Percentiles rank a stretch among this genome's conserved stretches.
Conservation (phyloP, 2,329 filamentous ascomycete genomes). For the Arthrobotrys megalospora region DNA sequence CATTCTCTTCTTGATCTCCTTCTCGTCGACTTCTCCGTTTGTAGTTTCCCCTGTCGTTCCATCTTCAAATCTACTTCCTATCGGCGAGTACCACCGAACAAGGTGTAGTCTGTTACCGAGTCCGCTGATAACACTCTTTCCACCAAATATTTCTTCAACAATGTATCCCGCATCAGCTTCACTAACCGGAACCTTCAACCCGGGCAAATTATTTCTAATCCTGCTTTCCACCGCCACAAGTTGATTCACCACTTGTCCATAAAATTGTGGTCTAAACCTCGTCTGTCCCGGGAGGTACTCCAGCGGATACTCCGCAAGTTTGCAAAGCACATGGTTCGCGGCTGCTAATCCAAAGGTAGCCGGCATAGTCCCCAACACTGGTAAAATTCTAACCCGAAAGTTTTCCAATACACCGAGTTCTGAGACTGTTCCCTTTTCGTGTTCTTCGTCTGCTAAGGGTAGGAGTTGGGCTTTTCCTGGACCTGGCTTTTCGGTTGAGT, state of each 20-base stretch:
- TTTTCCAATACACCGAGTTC: slow-evolving; percentile 82
- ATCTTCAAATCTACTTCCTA: slow-evolving; percentile 70
- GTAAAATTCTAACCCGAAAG: slow-evolving; percentile 93
- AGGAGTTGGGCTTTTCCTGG: slow-evolving; percentile 92
- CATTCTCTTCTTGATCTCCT: slow-evolving; percentile 81
- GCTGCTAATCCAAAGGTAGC: slow-evolving; percentile 93
- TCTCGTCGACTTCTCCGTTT: slow-evolving; percentile 71
- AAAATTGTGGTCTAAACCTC: slow-evolving; percentile 82
- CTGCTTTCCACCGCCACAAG: slow-evolving; percentile 79
- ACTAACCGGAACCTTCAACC: slow-evolving; percentile 84
- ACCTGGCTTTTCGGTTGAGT: slow-evolving; percentile 89
- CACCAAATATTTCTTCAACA: slow-evolving; percentile 88
- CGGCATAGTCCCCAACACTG: slow-evolving; percentile 96
- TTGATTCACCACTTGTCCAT: slow-evolving; percentile 83
- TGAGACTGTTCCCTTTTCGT: slow-evolving; percentile 81
- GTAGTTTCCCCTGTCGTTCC: slow-evolving; percentile 72
- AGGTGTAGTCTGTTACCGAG: slow-evolving; percentile 83
- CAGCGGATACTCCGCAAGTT: slow-evolving; percentile 84
- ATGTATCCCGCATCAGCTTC: slow-evolving; percentile 87
- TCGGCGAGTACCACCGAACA: slow-evolving; percentile 77
- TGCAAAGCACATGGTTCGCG: slow-evolving; percentile 92
- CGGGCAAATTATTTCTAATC: slow-evolving; percentile 77
- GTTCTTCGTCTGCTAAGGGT: slow-evolving; percentile 86
- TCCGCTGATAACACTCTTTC: slow-evolving; percentile 85
- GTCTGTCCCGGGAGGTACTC: slow-evolving; percentile 86